phyloP scores from a whole-genome alignment of 352 stramenopile genomes.

The Halophytophthora batemanensis region DNA sequence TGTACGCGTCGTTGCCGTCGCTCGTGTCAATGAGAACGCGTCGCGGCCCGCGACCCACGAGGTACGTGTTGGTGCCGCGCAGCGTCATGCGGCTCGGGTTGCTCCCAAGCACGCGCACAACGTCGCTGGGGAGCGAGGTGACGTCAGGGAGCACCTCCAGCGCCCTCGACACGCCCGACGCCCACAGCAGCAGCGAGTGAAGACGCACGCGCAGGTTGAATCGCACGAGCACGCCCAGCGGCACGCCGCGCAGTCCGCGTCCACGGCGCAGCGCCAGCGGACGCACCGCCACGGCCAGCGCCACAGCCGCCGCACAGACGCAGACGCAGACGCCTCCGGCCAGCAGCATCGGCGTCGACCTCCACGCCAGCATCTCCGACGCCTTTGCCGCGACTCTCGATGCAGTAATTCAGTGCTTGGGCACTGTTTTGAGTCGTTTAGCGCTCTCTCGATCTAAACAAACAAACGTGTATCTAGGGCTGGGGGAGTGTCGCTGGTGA shows the following conservation, averaged over 20 bases:
- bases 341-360: slow-evolving; percentile 1
- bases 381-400: too few species aligned
- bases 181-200: slow-evolving; percentile 39
- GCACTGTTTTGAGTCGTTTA: too few species aligned
- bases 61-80: slow-evolving; percentile 88
- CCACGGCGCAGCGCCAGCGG: slow-evolving; percentile 9
- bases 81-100: slow-evolving; percentile 90
- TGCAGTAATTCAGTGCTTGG: too few species aligned
- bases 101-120: slow-evolving; percentile 74
- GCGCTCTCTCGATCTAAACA: too few species aligned
- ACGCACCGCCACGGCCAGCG: slow-evolving; percentile 5
- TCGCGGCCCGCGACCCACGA: slow-evolving; percentile 62
- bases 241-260: slow-evolving; percentile 20
- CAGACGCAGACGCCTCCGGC: neutral
- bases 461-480: too few species aligned
- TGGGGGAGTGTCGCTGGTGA: too few species aligned
- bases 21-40: slow-evolving; percentile 79
- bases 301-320: slow-evolving; percentile 1
- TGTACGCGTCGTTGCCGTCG: slow-evolving; percentile 66
- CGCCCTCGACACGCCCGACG: slow-evolving; percentile 37
- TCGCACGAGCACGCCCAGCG: slow-evolving; percentile 29
- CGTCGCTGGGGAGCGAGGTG: slow-evolving; percentile 33
- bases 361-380: too few species aligned
- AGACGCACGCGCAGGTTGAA: slow-evolving; percentile 45
- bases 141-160: slow-evolving; percentile 43